phyloP scores from a whole-genome alignment of 2,329 filamentous ascomycete genomes.

The Endothia cerciana region DNA sequence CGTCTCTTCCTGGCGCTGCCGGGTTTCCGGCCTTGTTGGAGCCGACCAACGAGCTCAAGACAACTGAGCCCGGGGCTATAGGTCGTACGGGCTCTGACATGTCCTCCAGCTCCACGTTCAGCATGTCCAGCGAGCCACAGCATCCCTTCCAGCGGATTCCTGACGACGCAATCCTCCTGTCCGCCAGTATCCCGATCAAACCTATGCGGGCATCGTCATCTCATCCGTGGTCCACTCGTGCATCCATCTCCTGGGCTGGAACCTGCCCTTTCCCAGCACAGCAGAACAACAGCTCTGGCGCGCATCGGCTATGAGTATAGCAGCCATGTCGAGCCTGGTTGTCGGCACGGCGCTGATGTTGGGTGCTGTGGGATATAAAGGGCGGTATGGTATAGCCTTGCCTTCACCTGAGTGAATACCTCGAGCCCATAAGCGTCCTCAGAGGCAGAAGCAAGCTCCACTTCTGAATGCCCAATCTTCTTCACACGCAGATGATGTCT shows the following conservation, averaged over 20 bases:
- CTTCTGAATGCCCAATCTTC: too few relatives aligned
- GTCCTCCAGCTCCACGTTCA: not conserved
- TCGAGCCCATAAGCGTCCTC: too few relatives aligned
- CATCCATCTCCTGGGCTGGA: constrained; percentile 11
- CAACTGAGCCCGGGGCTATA: not conserved
- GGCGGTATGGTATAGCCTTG: not conserved
- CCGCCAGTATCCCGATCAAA: not conserved
- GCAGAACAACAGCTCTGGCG: not conserved
- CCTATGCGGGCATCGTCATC: not conserved
- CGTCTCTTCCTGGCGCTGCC: too few relatives aligned
- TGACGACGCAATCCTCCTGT: constrained; percentile 1
- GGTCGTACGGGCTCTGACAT: not conserved
- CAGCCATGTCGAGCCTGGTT: not conserved
- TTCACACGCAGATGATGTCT: too few relatives aligned
- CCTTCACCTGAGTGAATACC: not conserved
- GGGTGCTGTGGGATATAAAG: not conserved
- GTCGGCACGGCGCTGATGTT: not conserved
- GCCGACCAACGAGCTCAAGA: not conserved
- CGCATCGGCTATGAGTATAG: not conserved
- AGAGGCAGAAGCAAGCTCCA: too few relatives aligned
- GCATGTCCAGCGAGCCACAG: not conserved
- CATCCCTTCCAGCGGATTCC: not conserved
- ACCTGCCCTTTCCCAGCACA: not conserved
- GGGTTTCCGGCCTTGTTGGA: too few relatives aligned
- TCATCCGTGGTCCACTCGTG: not conserved